Conservation (phyloP, 345 rosid genomes). For the Eucalyptus cloeziana region DNA sequence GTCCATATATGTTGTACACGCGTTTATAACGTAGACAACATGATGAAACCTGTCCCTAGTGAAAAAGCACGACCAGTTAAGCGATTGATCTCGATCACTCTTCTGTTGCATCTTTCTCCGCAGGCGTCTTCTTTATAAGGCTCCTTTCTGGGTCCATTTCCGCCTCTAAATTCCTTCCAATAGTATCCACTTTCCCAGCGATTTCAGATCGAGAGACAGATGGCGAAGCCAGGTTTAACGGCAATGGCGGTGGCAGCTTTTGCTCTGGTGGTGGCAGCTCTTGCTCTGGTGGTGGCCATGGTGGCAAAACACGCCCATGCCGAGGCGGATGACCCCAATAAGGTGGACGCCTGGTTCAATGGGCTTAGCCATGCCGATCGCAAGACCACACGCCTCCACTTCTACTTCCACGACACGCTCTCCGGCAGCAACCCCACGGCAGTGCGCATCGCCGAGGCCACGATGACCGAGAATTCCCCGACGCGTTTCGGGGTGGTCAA, state of each 20-base stretch:
- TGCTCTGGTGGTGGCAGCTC: neutral
- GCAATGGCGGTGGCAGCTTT: slow-evolving; percentile 1
- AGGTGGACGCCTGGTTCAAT: neutral
- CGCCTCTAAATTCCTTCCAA: neutral
- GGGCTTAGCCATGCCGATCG: slow-evolving; percentile 5
- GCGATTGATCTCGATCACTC: neutral
- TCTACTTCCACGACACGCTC: slow-evolving; percentile 65
- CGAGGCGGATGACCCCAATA: neutral
- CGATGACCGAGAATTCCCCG: slow-evolving; percentile 22
- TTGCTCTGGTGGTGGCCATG: neutral
- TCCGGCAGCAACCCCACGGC: slow-evolving; percentile 20
- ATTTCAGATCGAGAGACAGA: neutral
- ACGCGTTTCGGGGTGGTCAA: slow-evolving; percentile 33
- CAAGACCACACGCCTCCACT: slow-evolving; percentile 47
- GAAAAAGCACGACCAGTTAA: neutral
- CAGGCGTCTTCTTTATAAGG: neutral
- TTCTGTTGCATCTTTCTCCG: neutral
- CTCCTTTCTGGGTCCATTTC: neutral
- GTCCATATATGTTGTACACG: neutral
- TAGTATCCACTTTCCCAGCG: neutral
- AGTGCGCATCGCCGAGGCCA: neutral
- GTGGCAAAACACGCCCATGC: slow-evolving; percentile 11
- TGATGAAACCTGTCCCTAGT: neutral
- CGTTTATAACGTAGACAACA: neutral
- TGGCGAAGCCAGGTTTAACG: neutral